Evolutionary conservation across 345 rosid species (phyloP), one percentile per base, ranked within the genome.

Genomic region (Ceriops zippeliana): DNA sequence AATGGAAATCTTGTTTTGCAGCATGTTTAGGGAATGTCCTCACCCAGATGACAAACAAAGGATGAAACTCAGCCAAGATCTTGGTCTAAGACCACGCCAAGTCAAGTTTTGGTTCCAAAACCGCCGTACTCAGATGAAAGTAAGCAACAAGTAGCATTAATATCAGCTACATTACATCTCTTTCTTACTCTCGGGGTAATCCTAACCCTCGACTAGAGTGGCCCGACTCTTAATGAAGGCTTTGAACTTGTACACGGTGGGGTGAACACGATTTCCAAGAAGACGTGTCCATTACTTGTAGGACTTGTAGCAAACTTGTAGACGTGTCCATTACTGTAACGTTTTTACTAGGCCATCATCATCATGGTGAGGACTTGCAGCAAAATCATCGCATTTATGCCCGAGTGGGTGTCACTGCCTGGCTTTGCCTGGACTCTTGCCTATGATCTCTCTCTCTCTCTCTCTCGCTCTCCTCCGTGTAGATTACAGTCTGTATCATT

Each of bases 61-160:
- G 80, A 76, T 75, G 84, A 86, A 77, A 80, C 81, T 96, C 49
- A 90, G 99, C 81, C 85, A 85, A 34, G 99, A 96, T 2, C 89
- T 96, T 32, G 96, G 97, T n/a, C 88, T 96, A 26, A 87, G 86
- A 74, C 97, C 99, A 47, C 88, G 96, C 30, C 98, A 96, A 80
- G 97, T 96, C 75, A 96, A 96, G 88, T 96, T 96, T 70, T 92
- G 98, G 99, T 96, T 92, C 81, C 99, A 96, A 82, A 96, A 92
- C 79, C 86, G 93, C 16, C 96, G 99, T 57, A 96, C 99, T 59
- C 99, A 96, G 73, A 81, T 86, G 92, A 96, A 96, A 97, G 99
- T 93, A 22, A 22, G 13, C 2, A 34, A 34, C 37, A 7, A 7
- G 37, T 34, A 34, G 37, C 37, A 34, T 34, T 34, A 34, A 34